Evolutionary conservation across 2,329 filamentous ascomycete genomes (phyloP).

Genomic region (Herpotrichia juniperi): DNA sequence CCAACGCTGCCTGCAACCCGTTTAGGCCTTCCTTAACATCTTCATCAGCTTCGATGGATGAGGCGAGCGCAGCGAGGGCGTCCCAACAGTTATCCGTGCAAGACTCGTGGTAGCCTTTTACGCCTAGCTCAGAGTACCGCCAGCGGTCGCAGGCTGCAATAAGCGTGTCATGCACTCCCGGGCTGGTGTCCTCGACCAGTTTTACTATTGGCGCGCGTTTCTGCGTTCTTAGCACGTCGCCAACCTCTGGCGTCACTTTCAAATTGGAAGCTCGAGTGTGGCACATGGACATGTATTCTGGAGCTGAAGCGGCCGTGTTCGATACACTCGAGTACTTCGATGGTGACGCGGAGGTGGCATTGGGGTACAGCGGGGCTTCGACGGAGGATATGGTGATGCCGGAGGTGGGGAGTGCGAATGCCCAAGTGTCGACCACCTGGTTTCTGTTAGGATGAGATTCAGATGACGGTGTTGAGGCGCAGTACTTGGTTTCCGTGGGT

Average conservation of each 20-base stretch:
- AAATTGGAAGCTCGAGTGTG: conserved; percentile 38
- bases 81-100: conserved; percentile 47
- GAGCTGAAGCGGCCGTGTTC: conserved; percentile 32
- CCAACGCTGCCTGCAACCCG: conserved; percentile 26
- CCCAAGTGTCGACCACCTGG: conserved; percentile 60
- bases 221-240: conserved; percentile 39
- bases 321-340: conserved; percentile 27
- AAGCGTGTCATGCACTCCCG: conserved; percentile 42
- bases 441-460: too few species aligned
- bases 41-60: background rate
- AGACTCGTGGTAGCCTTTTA: conserved; percentile 38
- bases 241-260: conserved; percentile 35
- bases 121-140: conserved; percentile 41
- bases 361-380: conserved; percentile 36
- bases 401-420: conserved; percentile 45
- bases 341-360: conserved; percentile 26
- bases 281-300: conserved; percentile 45
- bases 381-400: conserved; percentile 22
- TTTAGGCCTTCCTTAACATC: conserved; percentile 27
- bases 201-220: conserved; percentile 41
- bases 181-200: conserved; percentile 40
- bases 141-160: conserved; percentile 45
- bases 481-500: conserved; percentile 55
- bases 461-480: too few species aligned
- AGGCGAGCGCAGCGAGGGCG: conserved; percentile 29